Percentiles rank a stretch among this genome's conserved stretches.
Conservation (phyloP, 2,329 filamentous ascomycete species). For the Tolypocladium ovalisporum region DNA sequence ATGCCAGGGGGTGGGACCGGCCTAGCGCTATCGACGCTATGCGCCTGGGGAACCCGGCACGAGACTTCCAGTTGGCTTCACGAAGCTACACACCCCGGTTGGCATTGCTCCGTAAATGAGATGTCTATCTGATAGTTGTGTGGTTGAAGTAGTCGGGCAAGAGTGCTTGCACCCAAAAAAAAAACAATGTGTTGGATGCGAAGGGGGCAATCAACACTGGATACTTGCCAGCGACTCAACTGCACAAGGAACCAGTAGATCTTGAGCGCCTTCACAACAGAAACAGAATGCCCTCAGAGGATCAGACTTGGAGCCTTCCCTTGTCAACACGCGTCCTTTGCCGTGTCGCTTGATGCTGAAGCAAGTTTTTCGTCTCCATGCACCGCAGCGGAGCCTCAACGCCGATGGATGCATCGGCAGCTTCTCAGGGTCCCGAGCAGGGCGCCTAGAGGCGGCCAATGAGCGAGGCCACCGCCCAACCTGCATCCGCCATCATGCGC, state of each 20-base stretch:
- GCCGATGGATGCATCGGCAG: background rate
- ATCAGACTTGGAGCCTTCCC: background rate
- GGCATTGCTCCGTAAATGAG: too few species aligned
- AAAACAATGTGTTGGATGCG: too few species aligned
- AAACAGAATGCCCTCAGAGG: too few species aligned
- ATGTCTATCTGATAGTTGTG: too few species aligned
- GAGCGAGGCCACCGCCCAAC: background rate
- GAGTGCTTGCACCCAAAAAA: too few species aligned
- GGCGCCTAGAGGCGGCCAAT: background rate
- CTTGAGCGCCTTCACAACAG: too few species aligned
- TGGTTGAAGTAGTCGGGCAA: too few species aligned
- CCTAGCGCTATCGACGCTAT: background rate
- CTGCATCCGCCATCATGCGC: background rate
- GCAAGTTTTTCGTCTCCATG: background rate
- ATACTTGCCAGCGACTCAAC: too few species aligned
- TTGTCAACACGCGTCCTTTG: background rate
- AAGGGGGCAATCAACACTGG: too few species aligned
- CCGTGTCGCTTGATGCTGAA: background rate
- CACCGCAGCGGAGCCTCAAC: background rate
- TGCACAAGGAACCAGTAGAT: too few species aligned
- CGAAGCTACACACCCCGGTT: too few species aligned
- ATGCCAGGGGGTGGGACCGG: background rate
- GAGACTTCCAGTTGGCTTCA: background rate
- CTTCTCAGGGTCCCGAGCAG: background rate
- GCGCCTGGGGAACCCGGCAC: background rate